Conservation (phyloP, 2,329 filamentous ascomycete genomes). For the Pseudogymnoascus sp. region DNA sequence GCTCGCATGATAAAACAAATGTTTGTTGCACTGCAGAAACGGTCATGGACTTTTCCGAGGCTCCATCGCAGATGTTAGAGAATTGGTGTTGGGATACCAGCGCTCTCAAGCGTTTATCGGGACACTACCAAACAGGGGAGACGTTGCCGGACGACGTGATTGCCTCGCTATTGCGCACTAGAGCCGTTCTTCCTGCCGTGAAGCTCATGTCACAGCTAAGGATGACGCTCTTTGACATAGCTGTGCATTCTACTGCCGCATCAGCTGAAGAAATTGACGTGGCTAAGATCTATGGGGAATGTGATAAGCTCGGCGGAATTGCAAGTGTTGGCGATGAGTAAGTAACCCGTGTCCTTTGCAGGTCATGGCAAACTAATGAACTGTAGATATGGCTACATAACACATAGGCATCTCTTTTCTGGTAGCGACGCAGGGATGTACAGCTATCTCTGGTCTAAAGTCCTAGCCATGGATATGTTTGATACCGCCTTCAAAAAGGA, state of each 20-base stretch:
- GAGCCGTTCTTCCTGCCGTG: background rate
- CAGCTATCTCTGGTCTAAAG: constrained; percentile 33
- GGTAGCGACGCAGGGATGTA: background rate
- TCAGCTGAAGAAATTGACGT: background rate
- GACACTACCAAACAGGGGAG: constrained; percentile 34
- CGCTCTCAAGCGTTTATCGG: constrained; percentile 33
- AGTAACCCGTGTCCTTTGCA: background rate
- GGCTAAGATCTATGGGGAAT: background rate
- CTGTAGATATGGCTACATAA: background rate
- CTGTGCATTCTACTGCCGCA: background rate
- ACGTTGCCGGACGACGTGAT: background rate
- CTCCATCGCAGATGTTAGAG: constrained; percentile 34
- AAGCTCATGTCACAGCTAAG: background rate
- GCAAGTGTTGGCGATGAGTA: background rate
- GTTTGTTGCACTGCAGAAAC: too few relatives aligned
- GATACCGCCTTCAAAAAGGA: constrained; percentile 40
- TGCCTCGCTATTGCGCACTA: background rate
- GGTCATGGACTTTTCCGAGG: constrained; percentile 32
- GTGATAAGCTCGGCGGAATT: background rate
- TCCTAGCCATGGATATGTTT: constrained; percentile 47
- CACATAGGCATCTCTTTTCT: background rate
- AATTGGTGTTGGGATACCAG: constrained; percentile 33
- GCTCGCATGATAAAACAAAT: too few relatives aligned
- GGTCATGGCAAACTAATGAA: background rate
- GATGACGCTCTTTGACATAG: background rate